Evolutionary conservation across 805 yeast species (phyloP), one percentile per base, ranked within the genome.

Genomic region (Candida adriatica): DNA sequence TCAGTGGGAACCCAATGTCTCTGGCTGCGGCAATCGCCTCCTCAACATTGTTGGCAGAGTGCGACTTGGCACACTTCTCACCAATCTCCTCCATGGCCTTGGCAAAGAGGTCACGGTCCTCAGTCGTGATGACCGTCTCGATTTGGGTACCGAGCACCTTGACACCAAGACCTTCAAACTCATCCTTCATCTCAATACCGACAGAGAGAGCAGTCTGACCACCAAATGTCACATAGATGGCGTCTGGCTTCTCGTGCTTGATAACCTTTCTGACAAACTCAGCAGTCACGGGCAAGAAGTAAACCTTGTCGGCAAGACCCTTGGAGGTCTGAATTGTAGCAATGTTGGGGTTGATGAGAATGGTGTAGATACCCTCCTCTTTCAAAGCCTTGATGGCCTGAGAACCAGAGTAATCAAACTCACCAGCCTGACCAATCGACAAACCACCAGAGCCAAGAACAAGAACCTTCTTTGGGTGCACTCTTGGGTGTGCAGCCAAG

Each of bases 371-470:
- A 41, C 96, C 96, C 64, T 88, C 97, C 67, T 92, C 96, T 61
- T 86, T 90, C 64, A 92, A 71, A 28, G 98, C 98, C 64, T 92
- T 92, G 64, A 92, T 92, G 38, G 98, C 98, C 66, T 92, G 98
- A 34, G 96, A 86, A 54, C 98, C 98, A 27, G 96, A 87, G 66
- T 92, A 92, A 61, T 92, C 98, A 55, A 92, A 92, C 65, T 92
- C 98, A 62, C 98, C 98, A 43, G 98, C 98, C 68, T 92, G 98
- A 46, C 98, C 98, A 57, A 92, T 92, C 35, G 95, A 84, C 51
- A 92, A 70, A 58, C 98, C 98, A 68, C 98, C 98, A 31, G 96
- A 88, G 52, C 98, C 98, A 52, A 92, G 73, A 39, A 87, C 88
- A 50, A 87, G 75, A 30, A 86, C 95, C 65, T 92, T 92, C 72